Base-by-base conservation (phyloP, 441 rosid genomes). In the Gossypium gossypioides region DNA sequence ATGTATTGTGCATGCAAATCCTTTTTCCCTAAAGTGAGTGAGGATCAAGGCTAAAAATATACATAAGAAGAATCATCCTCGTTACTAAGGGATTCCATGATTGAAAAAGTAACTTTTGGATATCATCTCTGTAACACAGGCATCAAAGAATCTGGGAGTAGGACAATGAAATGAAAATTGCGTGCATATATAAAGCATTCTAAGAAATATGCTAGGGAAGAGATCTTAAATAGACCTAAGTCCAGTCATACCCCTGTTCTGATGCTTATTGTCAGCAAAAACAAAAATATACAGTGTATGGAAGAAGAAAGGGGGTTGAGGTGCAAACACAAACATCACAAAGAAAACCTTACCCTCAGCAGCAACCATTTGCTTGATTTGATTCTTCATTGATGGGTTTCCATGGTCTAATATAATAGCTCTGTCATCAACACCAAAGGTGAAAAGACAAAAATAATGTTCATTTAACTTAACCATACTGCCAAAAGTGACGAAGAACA, bases 331-430 rank as follows among this genome's bases (percentile, higher is more conserved):
- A 63, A 34, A 16, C 4, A 78, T 71, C 40, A 46, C 19, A 72
- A 74, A 8, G 21, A 77, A 72, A 76, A 72, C 62, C 81, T 80
- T 87, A 95, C 99, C 87, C 82, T 96, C 99, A 64, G 83, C 96
- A 78, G 82, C 93, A 75, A 81, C 92, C 78, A 92, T 48, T 81
- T 86, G 88, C 87, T 88, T 88, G 75, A 86, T 77, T 75, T 87
- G 95, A 80, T 75, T 81, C 78, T 89, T 86, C 85, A 86, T 76
- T 24, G 93, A 82, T 16, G 99, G 96, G 81, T 84, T 90, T 74
- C 88, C 98, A 76, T 83, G 88, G 42, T 96, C 99, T 76, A 96
- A 81, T 58, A 96, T 85, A 77, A 96, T 93, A 75, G 99, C 91
- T 86, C 99, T 96, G 92, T 29, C 78, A 88, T 13, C 77, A 81